Base-by-base conservation (phyloP, 2,329 filamentous ascomycete species). In the Paraconiothyrium brasiliense region DNA sequence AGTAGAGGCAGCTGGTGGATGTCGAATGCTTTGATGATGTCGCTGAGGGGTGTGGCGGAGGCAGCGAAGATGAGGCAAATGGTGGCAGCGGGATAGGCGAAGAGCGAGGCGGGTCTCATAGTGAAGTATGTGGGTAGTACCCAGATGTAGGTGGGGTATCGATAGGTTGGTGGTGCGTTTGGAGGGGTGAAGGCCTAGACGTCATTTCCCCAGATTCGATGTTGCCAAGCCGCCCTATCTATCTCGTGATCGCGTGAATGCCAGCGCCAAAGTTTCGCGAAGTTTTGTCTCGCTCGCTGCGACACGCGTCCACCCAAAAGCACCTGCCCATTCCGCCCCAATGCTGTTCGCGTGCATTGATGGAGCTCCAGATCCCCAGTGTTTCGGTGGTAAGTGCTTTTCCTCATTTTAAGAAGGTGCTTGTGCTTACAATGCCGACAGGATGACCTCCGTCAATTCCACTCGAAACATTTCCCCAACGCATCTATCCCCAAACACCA, bases 371-470 rank as follows among this genome's bases (percentile, higher is more conserved):
- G 13, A 41, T 76, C 30, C 76, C 75, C 14, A 73, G 68, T 2
- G 71, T 78, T 52, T 78, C 73, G 16, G 63, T 72, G 35, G 76
- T 77, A 69, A 34, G 71, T 68, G 13, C 24, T 55, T 35, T 44
- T 24, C n/a, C 9, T 32, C 54, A 3, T 39, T 2, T n/a, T 9
- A 34, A 27, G 47, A 46, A 37, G 49, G n/a, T 44, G 32, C 22
- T 30, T 43, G 13, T 37, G 34, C 54, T 60, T 34, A 67, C n/a
- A 69, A 13, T 1, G 52, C 54, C 49, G 11, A 24, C 64, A 84
- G 82, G 77, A 80, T 59, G 79, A 83, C 67, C 74, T 83, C 51
- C 71, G 77, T 57, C 65, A 69, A 5, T 84, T 83, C 56, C 81
- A 83, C 67, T 64, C 70, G 56, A 74, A 73, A 58, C 81, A 83